Evolutionary conservation across 2,329 filamentous ascomycete species (phyloP), one percentile per base, ranked within the genome.

Genomic region (Sphaerulina musiva): DNA sequence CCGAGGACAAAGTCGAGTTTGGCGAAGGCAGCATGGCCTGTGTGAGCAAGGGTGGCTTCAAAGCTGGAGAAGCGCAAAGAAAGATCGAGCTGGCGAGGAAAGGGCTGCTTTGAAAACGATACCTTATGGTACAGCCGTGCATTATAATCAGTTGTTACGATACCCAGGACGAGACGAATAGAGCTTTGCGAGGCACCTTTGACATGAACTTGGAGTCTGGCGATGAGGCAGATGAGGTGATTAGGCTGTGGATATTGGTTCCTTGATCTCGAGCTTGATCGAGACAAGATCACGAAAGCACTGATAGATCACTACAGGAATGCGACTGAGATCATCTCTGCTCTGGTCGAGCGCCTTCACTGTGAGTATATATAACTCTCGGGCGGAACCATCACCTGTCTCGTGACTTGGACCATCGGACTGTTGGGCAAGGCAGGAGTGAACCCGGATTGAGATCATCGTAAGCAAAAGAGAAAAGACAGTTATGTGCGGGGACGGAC

Each of bases 51-150:
- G 86, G 87, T 1, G 87, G 88, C 0, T 90, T 84, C 73, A 84
- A 83, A 66, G 76, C 76, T 1, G 85, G 84, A 9, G 87, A 90
- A 71, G 81, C 86, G 12, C 78, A 79, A 56, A 78, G 85, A 67
- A 92, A 92, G 75, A 78, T 93, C 48, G 87, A 92, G 69, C 72
- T 92, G 65, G 88, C 87, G 2, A 78, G 88, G 66, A 92, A 91
- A 73, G 88, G 87, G 1, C 64, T 91, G 70, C 69, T 93, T 50
- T 91, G 59, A 69, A 12, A 17, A 31, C 23, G 4, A 29, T 29
- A 29, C 6, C 26, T 29, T 51, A 11, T n/a, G 20, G 29, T 39
- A 12, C 1, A 26, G 20, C 8, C 3, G 9, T 12, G 40, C 5
- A 14, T n/a, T 20, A 41, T 20, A 31, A 41, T 51, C 38, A 32